Percentiles rank a stretch among this genome's conserved stretches.
phyloP scores from a whole-genome alignment of 139 green algal species.

The Edaphochlamys debaryana region DNA sequence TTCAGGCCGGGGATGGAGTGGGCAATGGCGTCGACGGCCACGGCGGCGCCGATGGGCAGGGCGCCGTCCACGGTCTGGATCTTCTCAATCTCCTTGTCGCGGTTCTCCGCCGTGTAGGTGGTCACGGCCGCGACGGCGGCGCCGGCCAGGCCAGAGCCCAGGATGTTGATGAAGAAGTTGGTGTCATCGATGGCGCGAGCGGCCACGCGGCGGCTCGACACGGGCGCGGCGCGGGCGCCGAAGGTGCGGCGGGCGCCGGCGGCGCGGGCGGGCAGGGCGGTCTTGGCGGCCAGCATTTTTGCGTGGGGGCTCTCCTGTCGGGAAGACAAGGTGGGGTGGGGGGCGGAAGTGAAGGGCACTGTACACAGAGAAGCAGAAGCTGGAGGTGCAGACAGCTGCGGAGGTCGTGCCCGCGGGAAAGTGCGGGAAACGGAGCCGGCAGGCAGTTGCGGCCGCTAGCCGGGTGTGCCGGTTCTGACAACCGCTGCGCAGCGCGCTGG shows the following conservation, averaged over 20 bases:
- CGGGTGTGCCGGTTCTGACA: no score
- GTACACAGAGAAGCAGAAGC: no score
- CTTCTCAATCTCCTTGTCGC: slow-evolving; percentile 68
- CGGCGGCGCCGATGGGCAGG: slow-evolving; percentile 59
- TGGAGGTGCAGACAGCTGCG: no score
- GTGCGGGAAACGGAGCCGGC: no score
- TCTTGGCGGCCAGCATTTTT: slow-evolving; percentile 39
- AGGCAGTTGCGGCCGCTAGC: no score
- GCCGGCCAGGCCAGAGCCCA: slow-evolving; percentile 47
- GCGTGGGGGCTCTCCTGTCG: no score
- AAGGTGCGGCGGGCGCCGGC: neutral
- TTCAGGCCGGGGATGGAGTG: slow-evolving; percentile 75
- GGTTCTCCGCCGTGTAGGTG: slow-evolving; percentile 57
- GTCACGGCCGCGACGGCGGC: slow-evolving; percentile 61
- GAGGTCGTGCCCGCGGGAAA: no score
- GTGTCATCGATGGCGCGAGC: slow-evolving; percentile 49
- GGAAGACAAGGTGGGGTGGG: no score
- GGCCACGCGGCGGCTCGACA: slow-evolving; percentile 1
- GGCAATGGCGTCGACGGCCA: slow-evolving; percentile 62
- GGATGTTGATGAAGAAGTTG: slow-evolving; percentile 67
- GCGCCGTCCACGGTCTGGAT: slow-evolving; percentile 55
- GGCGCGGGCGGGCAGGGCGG: slow-evolving; percentile 18
- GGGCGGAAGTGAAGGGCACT: no score
- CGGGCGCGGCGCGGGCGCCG: neutral
- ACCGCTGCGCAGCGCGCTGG: no score